Base-by-base conservation (phyloP, 495 filamentous ascomycete species). In the Penicillium lividum region DNA sequence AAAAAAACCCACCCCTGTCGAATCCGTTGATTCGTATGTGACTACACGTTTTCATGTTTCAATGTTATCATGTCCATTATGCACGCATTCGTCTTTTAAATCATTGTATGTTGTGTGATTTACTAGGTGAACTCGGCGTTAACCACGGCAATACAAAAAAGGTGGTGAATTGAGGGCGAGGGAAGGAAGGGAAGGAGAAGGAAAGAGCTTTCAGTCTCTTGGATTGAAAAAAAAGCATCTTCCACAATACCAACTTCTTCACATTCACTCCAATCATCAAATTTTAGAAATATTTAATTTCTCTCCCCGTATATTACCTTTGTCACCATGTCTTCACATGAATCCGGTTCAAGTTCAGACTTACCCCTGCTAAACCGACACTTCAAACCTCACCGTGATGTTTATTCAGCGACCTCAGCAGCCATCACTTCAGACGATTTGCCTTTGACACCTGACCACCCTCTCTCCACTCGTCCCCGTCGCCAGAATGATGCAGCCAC, bases 81-180 rank as follows among this genome's bases (percentile, higher is more conserved):
- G 10, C 10, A 30, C 18, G 13, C 25, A 30, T 47, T 31, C 28
- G 11, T 7, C n/a, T 30, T n/a, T 25, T 25, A 25, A 30, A 10
- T 31, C 13, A 30, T 49, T 49, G 46, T 49, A n/a, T 54, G 13
- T 54, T 54, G 8, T 44, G 22, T 44, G 15, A 40, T 54, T 51
- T 53, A 47, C 18, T 30, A 42, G 56, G 56, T 30, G 61, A 29
- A 50, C 15, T 18, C 30, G 61, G 61, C 61, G 56, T 63, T 59
- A 53, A 28, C 28, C 22, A 40, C 40, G 58, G 51, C n/a, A 53
- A 45, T 51, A 51, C 55, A 52, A 59, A 59, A 59, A 58, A 63
- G 42, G 54, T 33, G 43, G 27, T 15, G 46, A 16, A 30, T 49
- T 28, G 28, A 18, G 46, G 3, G 28, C 4, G 28, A 49, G 18